phyloP scores from a whole-genome alignment of 371 early-diverging fungal species.

The Mycotypha africana region DNA sequence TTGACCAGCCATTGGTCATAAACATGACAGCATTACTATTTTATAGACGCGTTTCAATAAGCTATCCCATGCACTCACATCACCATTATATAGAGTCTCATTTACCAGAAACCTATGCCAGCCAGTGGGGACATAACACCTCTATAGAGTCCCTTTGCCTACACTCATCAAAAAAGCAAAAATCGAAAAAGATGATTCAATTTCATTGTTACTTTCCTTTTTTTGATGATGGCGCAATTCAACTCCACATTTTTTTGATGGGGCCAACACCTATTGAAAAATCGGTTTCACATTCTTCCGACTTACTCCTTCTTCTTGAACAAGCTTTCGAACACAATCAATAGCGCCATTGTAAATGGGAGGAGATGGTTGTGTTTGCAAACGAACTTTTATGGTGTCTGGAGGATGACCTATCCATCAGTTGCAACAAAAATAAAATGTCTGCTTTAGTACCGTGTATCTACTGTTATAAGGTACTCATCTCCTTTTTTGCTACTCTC shows the following conservation, averaged over 20 bases:
- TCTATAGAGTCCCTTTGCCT: constrained; percentile 73
- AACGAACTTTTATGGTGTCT: constrained; percentile 76
- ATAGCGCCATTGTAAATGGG: constrained; percentile 68
- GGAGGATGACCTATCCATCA: constrained; percentile 60
- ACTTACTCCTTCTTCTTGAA: constrained; percentile 74
- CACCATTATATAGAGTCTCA: neutral
- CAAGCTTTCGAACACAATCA: constrained; percentile 64
- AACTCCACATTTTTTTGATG: no score
- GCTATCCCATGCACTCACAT: no score
- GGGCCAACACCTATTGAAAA: no score
- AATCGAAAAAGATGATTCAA: neutral
- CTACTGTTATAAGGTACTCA: no score
- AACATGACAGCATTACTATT: constrained; percentile 82
- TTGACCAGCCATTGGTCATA: constrained; percentile 72
- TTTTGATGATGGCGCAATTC: neutral
- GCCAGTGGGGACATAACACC: constrained; percentile 80
- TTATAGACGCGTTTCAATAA: neutral
- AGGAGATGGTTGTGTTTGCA: constrained; percentile 73
- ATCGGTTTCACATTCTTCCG: no score
- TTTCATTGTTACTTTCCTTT: neutral
- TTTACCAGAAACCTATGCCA: constrained; percentile 82
- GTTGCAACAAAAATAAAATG: neutral
- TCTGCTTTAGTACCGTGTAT: no score
- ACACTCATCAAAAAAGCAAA: neutral
- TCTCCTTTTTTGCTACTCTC: neutral